phyloP scores from a whole-genome alignment of 1,284 basidiomycete genomes.

The Cryptococcus sp. region DNA sequence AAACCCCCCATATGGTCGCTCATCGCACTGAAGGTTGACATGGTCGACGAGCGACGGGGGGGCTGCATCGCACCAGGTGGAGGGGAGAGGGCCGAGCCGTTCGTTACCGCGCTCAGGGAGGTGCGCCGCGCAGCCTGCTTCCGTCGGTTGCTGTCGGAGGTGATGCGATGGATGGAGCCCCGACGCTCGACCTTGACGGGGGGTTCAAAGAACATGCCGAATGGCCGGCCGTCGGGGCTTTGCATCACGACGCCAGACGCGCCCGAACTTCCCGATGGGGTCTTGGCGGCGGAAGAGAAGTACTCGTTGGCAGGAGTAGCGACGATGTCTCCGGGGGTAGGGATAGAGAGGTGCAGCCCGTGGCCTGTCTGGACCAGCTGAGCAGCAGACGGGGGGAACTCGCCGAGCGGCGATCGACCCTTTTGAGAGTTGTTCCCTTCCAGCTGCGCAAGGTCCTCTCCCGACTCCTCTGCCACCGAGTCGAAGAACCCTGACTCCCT shows the following conservation, averaged over 20 bases:
- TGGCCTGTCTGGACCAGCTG: conserved; percentile 19
- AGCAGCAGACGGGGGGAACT: conserved; percentile 31
- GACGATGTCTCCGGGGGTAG: conserved; percentile 61
- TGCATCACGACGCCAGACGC: conserved; percentile 87
- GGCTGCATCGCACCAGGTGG: conserved; percentile 10
- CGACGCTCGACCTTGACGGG: conserved; percentile 36
- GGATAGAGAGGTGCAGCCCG: conserved; percentile 34
- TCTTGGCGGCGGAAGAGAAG: conserved; percentile 69
- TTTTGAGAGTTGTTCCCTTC: conserved; percentile 13
- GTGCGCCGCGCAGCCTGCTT: conserved; percentile 22
- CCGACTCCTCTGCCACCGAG: conserved; percentile 28
- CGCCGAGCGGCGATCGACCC: conserved; percentile 35
- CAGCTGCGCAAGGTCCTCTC: conserved; percentile 4
- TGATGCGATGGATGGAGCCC: conserved; percentile 19
- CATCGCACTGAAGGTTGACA: conserved; percentile 8
- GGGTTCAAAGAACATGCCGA: conserved; percentile 94
- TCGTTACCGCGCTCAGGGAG: conserved; percentile 17
- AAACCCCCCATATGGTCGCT: too few relatives aligned
- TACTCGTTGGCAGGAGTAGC: conserved; percentile 79
- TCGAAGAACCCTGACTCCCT: conserved; percentile 39
- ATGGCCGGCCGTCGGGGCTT: conserved; percentile 84
- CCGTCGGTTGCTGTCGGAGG: conserved; percentile 16
- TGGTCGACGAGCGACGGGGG: conserved; percentile 24
- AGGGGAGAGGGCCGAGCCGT: conserved; percentile 6
- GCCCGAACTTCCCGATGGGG: conserved; percentile 69